A percentile compares a stretch with the other conserved stretches of the same genome.
phyloP scores from a whole-genome alignment of 371 early-diverging fungal species.

The Polyrhizophydium stewartii region DNA sequence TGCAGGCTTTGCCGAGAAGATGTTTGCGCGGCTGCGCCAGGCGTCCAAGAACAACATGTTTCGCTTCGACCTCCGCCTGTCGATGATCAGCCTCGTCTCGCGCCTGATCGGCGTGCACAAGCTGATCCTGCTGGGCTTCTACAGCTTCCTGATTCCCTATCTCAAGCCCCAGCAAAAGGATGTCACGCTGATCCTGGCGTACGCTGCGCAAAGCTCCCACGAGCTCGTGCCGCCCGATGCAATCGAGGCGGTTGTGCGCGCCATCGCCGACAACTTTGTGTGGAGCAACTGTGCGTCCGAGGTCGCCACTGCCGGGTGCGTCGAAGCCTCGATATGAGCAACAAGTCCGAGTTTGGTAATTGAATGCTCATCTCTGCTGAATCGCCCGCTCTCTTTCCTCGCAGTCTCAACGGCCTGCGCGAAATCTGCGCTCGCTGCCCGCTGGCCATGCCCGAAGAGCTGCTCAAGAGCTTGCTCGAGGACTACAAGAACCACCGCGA shows the following conservation, averaged over 20 bases:
- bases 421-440: slow-evolving; percentile 90
- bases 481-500: slow-evolving; percentile 86
- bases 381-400: background rate
- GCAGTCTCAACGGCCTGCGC: slow-evolving; percentile 81
- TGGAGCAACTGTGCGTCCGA: slow-evolving; percentile 84
- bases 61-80: slow-evolving; percentile 79
- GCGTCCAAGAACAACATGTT: slow-evolving; percentile 47
- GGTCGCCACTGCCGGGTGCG: slow-evolving; percentile 81
- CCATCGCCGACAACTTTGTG: slow-evolving; percentile 93
- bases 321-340: too few species aligned
- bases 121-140: slow-evolving; percentile 80
- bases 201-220: slow-evolving; percentile 86
- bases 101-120: slow-evolving; percentile 94
- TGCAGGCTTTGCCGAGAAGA: slow-evolving; percentile 73
- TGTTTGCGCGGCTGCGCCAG: slow-evolving; percentile 67
- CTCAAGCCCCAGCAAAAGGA: slow-evolving; percentile 91
- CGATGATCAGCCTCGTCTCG: slow-evolving; percentile 88
- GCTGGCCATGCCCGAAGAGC: slow-evolving; percentile 79
- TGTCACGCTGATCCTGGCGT: slow-evolving; percentile 88
- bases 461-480: slow-evolving; percentile 82
- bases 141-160: slow-evolving; percentile 81
- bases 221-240: slow-evolving; percentile 90
- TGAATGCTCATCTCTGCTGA: background rate
- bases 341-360: too few species aligned
- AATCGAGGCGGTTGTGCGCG: slow-evolving; percentile 75